These are phyloP conservation scores for Stellera chamaejasme DNA, from an alignment of 345 rosid species.

Conservation along the genomic window DNA sequence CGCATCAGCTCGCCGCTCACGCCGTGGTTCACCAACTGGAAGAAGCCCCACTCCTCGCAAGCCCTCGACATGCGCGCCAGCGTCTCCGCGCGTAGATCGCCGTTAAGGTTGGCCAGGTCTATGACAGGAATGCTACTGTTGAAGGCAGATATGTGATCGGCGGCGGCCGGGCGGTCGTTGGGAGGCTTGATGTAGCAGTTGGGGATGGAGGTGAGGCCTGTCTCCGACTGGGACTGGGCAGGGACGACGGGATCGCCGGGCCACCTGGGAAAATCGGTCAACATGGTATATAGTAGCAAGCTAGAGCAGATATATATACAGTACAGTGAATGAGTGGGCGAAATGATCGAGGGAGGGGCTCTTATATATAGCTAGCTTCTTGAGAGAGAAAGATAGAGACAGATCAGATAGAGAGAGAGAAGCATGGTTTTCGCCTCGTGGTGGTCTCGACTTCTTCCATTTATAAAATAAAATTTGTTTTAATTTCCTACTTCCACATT, in stretches of 20 bases:
- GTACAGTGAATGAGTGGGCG: no score
- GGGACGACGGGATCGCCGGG: slow-evolving; percentile 76
- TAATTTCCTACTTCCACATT: no score
- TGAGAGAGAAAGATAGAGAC: not conserved
- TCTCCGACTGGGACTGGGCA: slow-evolving; percentile 76
- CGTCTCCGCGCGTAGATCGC: slow-evolving; percentile 12
- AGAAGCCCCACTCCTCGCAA: slow-evolving; percentile 85
- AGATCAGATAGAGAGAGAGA: not conserved
- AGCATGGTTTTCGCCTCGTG: slow-evolving; percentile 24
- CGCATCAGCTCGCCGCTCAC: slow-evolving; percentile 50
- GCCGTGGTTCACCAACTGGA: slow-evolving; percentile 90
- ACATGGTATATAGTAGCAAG: no score
- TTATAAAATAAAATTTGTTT: no score
- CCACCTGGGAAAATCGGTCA: slow-evolving; percentile 37
- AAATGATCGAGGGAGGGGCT: not conserved
- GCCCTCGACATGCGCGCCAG: slow-evolving; percentile 33
- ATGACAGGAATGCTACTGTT: slow-evolving; percentile 47
- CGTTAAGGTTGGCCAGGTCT: slow-evolving; percentile 33
- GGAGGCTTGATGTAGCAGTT: slow-evolving; percentile 52
- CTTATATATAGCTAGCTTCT: not conserved
- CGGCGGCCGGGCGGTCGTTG: slow-evolving; percentile 33
- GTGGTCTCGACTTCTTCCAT: slow-evolving; percentile 8
- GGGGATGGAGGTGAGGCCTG: slow-evolving; percentile 47
- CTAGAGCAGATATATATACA: no score
- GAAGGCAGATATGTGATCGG: not conserved